These are phyloP conservation scores for Starmerella asiatica DNA, from an alignment of 805 yeast species.

Conservation along the genomic window DNA sequence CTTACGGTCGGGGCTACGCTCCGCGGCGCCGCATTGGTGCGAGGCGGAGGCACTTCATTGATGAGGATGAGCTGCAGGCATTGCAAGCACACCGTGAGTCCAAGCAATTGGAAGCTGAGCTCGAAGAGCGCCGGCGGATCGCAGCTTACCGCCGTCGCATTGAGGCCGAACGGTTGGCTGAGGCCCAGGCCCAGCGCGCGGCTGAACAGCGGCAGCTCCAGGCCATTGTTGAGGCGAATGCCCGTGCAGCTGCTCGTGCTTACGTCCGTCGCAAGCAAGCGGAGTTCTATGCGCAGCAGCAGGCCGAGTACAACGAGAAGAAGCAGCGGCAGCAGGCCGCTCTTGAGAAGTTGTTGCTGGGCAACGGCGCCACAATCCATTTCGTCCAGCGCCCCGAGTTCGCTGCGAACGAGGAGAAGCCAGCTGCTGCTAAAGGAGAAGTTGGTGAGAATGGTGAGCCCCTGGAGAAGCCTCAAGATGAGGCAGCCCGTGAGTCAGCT, in stretches of 20 bases:
- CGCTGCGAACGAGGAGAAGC: not conserved
- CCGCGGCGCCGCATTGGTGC: no score
- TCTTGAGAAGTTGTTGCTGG: constrained; percentile 14
- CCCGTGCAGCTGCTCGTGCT: constrained; percentile 14
- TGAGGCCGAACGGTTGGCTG: constrained; percentile 7
- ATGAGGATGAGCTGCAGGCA: constrained; percentile 13
- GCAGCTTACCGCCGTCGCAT: constrained; percentile 4
- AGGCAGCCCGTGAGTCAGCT: not conserved
- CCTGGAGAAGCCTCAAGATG: not conserved
- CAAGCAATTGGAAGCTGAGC: constrained; percentile 5
- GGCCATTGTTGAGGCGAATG: constrained; percentile 11
- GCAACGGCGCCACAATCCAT: not conserved
- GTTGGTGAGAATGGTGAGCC: constrained; percentile 7
- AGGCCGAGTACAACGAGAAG: constrained; percentile 13
- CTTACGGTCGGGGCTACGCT: no score
- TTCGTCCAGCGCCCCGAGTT: not conserved
- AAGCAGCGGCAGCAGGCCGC: constrained; percentile 10
- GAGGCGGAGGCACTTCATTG: no score
- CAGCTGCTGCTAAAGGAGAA: not conserved
- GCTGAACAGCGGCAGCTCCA: constrained; percentile 2
- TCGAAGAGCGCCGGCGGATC: constrained; percentile 1
- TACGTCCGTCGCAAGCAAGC: constrained; percentile 11
- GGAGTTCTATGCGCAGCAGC: constrained; percentile 6
- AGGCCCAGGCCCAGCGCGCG: not conserved
- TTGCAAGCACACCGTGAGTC: constrained; percentile 10